Evolutionary conservation across 306 rosid genomes (phyloP).

Genomic region (Calophaca sinica): DNA sequence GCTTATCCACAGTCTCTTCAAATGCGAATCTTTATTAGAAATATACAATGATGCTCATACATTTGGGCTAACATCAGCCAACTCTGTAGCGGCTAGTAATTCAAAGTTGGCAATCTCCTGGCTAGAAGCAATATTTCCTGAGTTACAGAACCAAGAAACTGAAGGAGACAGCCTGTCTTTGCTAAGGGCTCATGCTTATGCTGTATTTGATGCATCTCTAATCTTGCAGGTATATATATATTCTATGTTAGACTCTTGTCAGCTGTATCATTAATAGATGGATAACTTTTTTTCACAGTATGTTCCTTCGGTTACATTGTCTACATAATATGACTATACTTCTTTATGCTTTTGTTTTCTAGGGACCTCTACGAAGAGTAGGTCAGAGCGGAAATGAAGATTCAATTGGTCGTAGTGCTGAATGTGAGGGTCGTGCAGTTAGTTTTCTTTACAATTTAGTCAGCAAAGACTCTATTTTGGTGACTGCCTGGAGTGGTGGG

Average conservation of each 20-base stretch:
- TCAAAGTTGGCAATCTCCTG: slow-evolving; percentile 86
- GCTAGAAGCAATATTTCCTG: slow-evolving; percentile 93
- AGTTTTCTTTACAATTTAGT: slow-evolving; percentile 80
- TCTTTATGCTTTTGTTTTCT: slow-evolving; percentile 43
- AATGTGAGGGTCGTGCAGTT: slow-evolving; percentile 86
- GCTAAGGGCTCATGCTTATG: slow-evolving; percentile 73
- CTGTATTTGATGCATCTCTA: slow-evolving; percentile 86
- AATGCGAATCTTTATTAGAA: slow-evolving; percentile 81
- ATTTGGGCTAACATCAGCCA: slow-evolving; percentile 78
- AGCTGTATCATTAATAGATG: slow-evolving; percentile 32
- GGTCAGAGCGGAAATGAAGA: slow-evolving; percentile 68
- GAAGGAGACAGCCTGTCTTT: slow-evolving; percentile 61
- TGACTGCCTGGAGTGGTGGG: slow-evolving; percentile 98
- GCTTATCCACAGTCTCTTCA: slow-evolving; percentile 68
- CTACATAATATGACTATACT: slow-evolving; percentile 19
- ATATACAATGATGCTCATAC: slow-evolving; percentile 79
- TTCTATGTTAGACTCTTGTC: slow-evolving; percentile 30
- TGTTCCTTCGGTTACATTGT: slow-evolving; percentile 34
- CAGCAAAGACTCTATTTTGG: slow-evolving; percentile 83
- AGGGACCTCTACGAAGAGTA: slow-evolving; percentile 89
- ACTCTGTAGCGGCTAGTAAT: slow-evolving; percentile 70
- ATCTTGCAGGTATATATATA: slow-evolving; percentile 75
- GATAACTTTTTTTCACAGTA: slow-evolving; percentile 26
- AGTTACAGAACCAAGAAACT: slow-evolving; percentile 57
- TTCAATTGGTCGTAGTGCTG: slow-evolving; percentile 65